Conservation (phyloP, 768 basidiomycete species). For the Exsudoporus frostii region DNA sequence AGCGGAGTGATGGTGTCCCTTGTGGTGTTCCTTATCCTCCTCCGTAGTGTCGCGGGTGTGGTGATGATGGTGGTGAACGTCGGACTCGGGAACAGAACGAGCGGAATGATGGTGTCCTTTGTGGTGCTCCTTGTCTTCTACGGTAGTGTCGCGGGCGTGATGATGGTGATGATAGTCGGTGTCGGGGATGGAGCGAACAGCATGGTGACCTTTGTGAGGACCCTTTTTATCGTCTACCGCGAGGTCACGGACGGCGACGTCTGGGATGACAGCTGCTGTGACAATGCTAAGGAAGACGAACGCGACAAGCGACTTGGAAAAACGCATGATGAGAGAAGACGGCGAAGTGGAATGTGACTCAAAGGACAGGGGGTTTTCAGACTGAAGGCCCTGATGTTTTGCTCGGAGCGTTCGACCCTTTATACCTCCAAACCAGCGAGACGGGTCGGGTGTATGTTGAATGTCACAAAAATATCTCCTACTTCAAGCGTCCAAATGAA, state of each 20-base stretch:
- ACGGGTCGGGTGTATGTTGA: neutral
- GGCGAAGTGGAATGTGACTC: neutral
- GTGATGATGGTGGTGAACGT: too few species aligned
- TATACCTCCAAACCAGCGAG: neutral
- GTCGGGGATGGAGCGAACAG: neutral
- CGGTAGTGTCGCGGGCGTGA: neutral
- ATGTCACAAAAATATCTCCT: neutral
- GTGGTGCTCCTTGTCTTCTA: neutral
- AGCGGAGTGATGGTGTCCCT: neutral
- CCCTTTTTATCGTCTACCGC: neutral
- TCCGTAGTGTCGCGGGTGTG: neutral
- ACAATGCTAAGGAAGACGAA: conserved; percentile 1
- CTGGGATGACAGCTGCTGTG: conserved; percentile 5
- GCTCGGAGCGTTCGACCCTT: neutral
- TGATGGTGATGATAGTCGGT: neutral
- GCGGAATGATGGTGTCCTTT: neutral
- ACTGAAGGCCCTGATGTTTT: neutral
- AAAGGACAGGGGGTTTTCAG: neutral
- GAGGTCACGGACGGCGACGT: neutral
- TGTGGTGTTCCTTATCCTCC: neutral
- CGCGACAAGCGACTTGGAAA: conserved; percentile 5
- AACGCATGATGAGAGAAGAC: conserved; percentile 6
- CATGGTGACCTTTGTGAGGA: neutral
- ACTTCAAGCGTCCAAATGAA: neutral
- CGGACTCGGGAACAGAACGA: too few species aligned